These are phyloP conservation scores for Ganoderma meredithae DNA, from an alignment of 1,284 basidiomycete species.

Conservation along the genomic window DNA sequence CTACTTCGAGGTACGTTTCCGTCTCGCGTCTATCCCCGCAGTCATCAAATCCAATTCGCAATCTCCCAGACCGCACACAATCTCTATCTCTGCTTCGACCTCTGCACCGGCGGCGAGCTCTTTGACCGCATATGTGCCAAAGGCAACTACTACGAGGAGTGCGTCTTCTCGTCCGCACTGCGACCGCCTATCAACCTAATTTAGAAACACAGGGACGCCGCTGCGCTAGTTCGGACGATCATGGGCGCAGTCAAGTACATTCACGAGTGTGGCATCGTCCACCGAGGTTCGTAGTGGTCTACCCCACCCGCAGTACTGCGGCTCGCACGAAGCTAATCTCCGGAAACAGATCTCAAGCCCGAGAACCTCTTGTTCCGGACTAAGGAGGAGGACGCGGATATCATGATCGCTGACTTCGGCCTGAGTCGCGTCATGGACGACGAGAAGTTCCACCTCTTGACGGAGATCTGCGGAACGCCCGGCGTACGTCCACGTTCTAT, in stretches of 20 bases:
- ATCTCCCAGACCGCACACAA: constrained; percentile 84
- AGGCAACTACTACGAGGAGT: constrained; percentile 96
- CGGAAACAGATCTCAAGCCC: constrained; percentile 84
- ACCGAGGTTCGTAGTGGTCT: constrained; percentile 68
- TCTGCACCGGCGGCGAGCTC: constrained; percentile 97
- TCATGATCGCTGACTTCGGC: constrained; percentile 98
- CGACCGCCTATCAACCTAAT: background rate
- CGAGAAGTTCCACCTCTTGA: constrained; percentile 87
- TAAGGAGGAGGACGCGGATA: constrained; percentile 89
- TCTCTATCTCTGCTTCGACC: constrained; percentile 93
- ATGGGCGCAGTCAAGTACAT: constrained; percentile 91
- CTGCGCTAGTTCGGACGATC: constrained; percentile 88
- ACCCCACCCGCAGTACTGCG: background rate
- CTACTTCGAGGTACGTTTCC: constrained; percentile 86
- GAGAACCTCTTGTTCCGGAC: constrained; percentile 97
- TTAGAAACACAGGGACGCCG: constrained; percentile 75
- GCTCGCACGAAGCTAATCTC: constrained; percentile 11
- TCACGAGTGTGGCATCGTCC: constrained; percentile 94
- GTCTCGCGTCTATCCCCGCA: background rate
- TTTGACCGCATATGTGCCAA: constrained; percentile 99
- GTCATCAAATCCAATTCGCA: background rate
- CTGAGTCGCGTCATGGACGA: constrained; percentile 91
- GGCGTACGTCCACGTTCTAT: constrained; percentile 56
- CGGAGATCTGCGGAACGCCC: constrained; percentile 95
- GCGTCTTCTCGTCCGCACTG: constrained; percentile 40